Percentiles rank a stretch among this genome's conserved stretches.
Evolutionary conservation across 257 asterid species (phyloP).

Genomic region (Cinchona pubescens): DNA sequence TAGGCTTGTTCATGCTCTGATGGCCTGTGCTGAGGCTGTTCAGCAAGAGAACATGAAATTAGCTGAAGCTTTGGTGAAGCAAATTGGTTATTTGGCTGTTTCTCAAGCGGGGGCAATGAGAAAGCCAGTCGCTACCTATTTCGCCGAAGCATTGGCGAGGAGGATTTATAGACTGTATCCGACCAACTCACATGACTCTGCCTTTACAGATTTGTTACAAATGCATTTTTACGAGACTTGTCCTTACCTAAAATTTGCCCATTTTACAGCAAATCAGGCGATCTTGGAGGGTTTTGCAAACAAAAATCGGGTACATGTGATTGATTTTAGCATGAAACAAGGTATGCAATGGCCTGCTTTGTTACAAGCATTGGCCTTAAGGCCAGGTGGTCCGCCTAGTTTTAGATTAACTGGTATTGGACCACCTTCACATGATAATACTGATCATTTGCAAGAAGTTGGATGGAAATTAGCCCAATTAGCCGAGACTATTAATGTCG

Average conservation of each 20-base stretch:
- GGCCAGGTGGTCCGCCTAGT: constrained; percentile 88
- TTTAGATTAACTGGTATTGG: constrained; percentile 82
- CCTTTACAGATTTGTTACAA: constrained; percentile 57
- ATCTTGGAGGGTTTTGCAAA: constrained; percentile 75
- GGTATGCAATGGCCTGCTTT: constrained; percentile 98
- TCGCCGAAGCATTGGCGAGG: constrained; percentile 75
- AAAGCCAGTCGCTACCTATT: constrained; percentile 81
- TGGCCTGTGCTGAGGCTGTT: constrained; percentile 91
- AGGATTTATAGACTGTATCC: constrained; percentile 57
- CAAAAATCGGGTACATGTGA: constrained; percentile 59
- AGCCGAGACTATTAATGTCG: constrained; percentile 61
- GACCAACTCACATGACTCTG: constrained; percentile 47
- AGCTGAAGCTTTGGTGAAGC: constrained; percentile 69
- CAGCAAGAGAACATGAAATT: constrained; percentile 58
- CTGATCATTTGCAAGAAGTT: constrained; percentile 71
- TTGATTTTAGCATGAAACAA: constrained; percentile 86
- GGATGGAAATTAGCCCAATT: constrained; percentile 71
- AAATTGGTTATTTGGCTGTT: constrained; percentile 63
- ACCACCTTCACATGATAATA: constrained; percentile 61
- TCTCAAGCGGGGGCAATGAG: constrained; percentile 87
- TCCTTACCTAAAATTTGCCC: constrained; percentile 87
- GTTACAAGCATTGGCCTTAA: constrained; percentile 72
- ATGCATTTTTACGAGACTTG: constrained; percentile 88
- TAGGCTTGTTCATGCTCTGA: constrained; percentile 67
- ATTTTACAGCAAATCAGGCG: constrained; percentile 92